A percentile compares a stretch with the other conserved stretches of the same genome.
Evolutionary conservation across 2,329 filamentous ascomycete genomes (phyloP).

Genomic region (Hortaea werneckii): DNA sequence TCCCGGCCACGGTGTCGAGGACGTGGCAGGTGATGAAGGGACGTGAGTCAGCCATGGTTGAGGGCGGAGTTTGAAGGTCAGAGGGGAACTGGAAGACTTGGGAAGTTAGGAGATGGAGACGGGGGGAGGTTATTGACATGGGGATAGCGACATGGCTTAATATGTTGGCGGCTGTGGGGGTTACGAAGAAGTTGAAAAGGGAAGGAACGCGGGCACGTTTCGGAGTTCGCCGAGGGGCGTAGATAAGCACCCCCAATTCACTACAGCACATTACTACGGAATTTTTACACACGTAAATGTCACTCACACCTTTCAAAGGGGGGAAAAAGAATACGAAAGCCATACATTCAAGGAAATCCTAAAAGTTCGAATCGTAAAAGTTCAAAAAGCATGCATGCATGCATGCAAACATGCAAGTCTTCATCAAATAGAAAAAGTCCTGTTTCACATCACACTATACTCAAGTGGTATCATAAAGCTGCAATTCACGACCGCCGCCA

Average conservation of each 20-base stretch:
- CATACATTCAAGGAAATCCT: too few relatives aligned
- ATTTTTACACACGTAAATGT: too few relatives aligned
- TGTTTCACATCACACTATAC: neutral
- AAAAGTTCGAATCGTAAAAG: too few relatives aligned
- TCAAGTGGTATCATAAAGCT: neutral
- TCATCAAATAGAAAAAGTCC: too few relatives aligned
- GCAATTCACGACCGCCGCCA: neutral
- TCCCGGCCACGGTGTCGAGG: constrained; percentile 69
- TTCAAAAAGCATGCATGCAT: too few relatives aligned
- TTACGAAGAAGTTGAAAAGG: neutral
- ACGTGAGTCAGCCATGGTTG: constrained; percentile 7
- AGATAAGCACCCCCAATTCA: too few relatives aligned
- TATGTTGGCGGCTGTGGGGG: too few relatives aligned
- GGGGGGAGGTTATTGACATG: neutral
- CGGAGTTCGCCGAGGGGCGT: neutral
- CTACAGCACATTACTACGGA: too few relatives aligned
- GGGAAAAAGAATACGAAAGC: too few relatives aligned
- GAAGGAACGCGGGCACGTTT: neutral
- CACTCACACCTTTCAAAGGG: too few relatives aligned
- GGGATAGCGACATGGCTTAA: neutral
- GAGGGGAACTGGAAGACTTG: neutral
- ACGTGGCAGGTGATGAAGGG: constrained; percentile 74
- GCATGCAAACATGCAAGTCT: too few relatives aligned
- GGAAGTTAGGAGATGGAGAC: neutral
- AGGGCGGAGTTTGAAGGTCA: neutral